Conservation (phyloP, 2,329 filamentous ascomycete genomes). For the Sporothrix brunneoviolacea region DNA sequence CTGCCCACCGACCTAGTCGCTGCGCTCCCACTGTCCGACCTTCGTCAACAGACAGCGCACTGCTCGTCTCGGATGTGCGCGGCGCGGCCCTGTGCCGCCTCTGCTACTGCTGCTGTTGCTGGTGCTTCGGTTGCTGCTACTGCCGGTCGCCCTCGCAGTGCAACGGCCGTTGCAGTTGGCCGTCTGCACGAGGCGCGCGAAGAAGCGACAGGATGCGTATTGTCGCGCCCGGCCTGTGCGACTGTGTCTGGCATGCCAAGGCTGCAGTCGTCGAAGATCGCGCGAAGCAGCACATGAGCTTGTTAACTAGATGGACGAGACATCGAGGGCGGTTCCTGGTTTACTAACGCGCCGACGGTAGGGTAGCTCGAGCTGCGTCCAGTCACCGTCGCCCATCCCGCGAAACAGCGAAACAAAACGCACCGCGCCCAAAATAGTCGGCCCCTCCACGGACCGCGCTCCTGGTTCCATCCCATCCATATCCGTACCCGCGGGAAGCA, state of each 20-base stretch:
- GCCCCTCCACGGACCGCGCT: background rate
- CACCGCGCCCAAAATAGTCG: slow-evolving; percentile 2
- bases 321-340: background rate
- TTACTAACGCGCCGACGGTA: slow-evolving; percentile 4
- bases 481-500: background rate
- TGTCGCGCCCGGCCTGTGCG: slow-evolving; percentile 11
- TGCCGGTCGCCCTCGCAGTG: too few species aligned
- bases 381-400: background rate
- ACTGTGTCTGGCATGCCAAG: slow-evolving; percentile 6
- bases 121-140: too few species aligned
- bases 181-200: background rate
- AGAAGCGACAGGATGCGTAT: background rate
- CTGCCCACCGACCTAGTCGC: background rate
- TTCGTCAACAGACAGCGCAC: slow-evolving; percentile 9
- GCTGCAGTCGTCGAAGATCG: slow-evolving; percentile 2
- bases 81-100: background rate
- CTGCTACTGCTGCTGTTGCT: background rate
- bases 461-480: background rate
- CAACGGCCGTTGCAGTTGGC: too few species aligned
- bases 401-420: slow-evolving; percentile 5
- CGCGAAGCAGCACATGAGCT: too few species aligned
- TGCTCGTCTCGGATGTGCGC: background rate
- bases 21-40: background rate
- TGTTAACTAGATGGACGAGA: too few species aligned
- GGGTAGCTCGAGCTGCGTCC: background rate